Conservation (phyloP, 2,329 filamentous ascomycete genomes). For the Fusarium acutatum region DNA sequence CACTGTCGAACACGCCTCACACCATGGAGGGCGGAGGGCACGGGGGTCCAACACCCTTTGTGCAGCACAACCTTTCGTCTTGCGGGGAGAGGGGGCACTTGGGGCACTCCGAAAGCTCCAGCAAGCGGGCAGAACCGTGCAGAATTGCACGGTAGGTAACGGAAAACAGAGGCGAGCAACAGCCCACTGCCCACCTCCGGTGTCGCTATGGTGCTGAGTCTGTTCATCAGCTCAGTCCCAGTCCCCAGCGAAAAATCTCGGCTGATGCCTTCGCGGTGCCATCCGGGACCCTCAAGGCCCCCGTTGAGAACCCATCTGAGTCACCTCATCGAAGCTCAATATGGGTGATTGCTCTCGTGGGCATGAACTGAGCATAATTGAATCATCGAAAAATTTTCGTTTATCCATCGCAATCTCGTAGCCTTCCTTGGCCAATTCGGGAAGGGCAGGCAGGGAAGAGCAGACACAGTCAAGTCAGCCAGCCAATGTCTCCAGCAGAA, state of each 20-base stretch:
- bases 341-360: constrained; percentile 31
- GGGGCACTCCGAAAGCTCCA: constrained; percentile 31
- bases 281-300: constrained; percentile 40
- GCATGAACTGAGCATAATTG: constrained; percentile 30
- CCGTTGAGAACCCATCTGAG: constrained; percentile 34
- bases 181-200: constrained; percentile 44
- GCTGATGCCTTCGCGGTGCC: constrained; percentile 42
- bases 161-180: constrained; percentile 39
- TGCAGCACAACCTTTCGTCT: constrained; percentile 28
- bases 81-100: constrained; percentile 29
- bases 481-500: constrained; percentile 29
- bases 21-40: constrained; percentile 34
- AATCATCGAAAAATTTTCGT: constrained; percentile 28
- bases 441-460: constrained; percentile 1
- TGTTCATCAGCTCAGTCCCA: constrained; percentile 42
- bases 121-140: constrained; percentile 42
- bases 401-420: constrained; percentile 31
- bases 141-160: constrained; percentile 38
- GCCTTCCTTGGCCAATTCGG: constrained; percentile 10
- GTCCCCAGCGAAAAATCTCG: constrained; percentile 41
- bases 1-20: constrained; percentile 36
- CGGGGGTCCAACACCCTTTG: constrained; percentile 26
- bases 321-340: constrained; percentile 39
- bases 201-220: constrained; percentile 38
- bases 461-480: constrained; percentile 21